Evolutionary conservation across 371 early-diverging fungal species (phyloP).

Genomic region (Mortierella sp.): DNA sequence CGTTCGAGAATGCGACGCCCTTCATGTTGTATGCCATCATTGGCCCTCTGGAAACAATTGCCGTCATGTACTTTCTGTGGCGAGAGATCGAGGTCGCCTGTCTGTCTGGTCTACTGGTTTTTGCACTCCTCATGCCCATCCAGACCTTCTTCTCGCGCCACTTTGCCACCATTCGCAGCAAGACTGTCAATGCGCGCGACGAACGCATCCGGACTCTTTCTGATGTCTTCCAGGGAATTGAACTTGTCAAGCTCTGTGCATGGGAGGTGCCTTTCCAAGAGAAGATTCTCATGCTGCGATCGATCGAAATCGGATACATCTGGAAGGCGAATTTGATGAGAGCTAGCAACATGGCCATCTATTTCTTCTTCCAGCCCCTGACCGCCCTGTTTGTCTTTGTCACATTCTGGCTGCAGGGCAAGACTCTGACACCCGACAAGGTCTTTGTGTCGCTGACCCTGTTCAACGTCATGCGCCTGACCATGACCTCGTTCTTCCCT

Average conservation of each 20-base stretch:
- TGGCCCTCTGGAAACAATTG: slow-evolving; percentile 50
- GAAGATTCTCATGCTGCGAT: slow-evolving; percentile 42
- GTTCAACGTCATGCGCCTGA: slow-evolving; percentile 59
- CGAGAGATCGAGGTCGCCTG: slow-evolving; percentile 65
- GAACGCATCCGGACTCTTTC: slow-evolving; percentile 70
- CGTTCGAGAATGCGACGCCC: slow-evolving; percentile 53
- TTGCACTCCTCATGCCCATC: slow-evolving; percentile 58
- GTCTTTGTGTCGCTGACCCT: slow-evolving; percentile 56
- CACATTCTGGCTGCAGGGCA: slow-evolving; percentile 48
- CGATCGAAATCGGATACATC: slow-evolving; percentile 43
- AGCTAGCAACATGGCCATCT: slow-evolving; percentile 54
- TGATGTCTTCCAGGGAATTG: slow-evolving; percentile 65
- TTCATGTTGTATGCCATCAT: slow-evolving; percentile 41
- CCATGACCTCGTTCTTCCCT: slow-evolving; percentile 70
- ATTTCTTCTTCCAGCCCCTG: slow-evolving; percentile 61
- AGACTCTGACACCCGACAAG: slow-evolving; percentile 47
- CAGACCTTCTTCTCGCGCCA: slow-evolving; percentile 49
- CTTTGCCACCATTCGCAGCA: slow-evolving; percentile 56
- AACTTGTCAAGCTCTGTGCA: slow-evolving; percentile 59
- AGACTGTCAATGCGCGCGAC: slow-evolving; percentile 71
- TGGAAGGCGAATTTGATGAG: slow-evolving; percentile 52
- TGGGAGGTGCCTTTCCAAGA: slow-evolving; percentile 65
- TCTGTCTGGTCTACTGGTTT: slow-evolving; percentile 70
- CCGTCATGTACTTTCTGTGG: slow-evolving; percentile 71
- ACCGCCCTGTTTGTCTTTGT: slow-evolving; percentile 56